Evolutionary conservation across 345 rosid species (phyloP).

Genomic region (Eucalyptus pauciflora): DNA sequence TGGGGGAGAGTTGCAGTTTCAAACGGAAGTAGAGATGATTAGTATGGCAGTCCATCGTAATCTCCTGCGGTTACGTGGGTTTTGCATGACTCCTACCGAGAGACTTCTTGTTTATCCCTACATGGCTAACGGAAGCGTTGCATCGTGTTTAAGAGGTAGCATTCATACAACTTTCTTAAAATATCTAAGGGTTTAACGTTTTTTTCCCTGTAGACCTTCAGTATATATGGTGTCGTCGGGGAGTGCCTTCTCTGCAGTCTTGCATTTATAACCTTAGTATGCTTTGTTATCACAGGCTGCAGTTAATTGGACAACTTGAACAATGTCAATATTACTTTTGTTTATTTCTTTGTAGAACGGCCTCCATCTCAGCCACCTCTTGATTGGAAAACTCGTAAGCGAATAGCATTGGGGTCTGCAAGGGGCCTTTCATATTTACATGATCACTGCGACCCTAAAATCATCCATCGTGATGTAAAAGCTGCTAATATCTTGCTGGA

Average conservation of each 20-base stretch:
- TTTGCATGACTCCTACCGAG: slow-evolving; percentile 97
- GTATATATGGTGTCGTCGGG: neutral
- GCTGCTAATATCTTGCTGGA: slow-evolving; percentile 95
- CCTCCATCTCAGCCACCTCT: slow-evolving; percentile 80
- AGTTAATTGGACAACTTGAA: neutral
- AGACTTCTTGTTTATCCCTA: slow-evolving; percentile 91
- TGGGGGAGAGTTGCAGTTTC: slow-evolving; percentile 97
- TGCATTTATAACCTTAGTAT: neutral
- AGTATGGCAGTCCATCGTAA: slow-evolving; percentile 99
- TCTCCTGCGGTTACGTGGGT: slow-evolving; percentile 82
- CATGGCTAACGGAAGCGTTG: slow-evolving; percentile 99
- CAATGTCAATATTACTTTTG: neutral
- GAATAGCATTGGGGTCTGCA: slow-evolving; percentile 90
- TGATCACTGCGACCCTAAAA: slow-evolving; percentile 97
- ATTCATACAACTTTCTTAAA: neutral
- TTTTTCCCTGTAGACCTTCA: neutral
- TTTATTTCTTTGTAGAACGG: slow-evolving; percentile 42
- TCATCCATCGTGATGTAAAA: slow-evolving; percentile 96
- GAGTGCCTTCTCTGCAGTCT: neutral
- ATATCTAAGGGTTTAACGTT: neutral
- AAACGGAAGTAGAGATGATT: slow-evolving; percentile 97
- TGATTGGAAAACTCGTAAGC: slow-evolving; percentile 82
- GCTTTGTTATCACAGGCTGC: neutral
- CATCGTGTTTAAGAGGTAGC: slow-evolving; percentile 88
- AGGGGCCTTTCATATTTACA: slow-evolving; percentile 93